phyloP scores from a whole-genome alignment of 257 asterid species.

The Jasminum sambac region DNA sequence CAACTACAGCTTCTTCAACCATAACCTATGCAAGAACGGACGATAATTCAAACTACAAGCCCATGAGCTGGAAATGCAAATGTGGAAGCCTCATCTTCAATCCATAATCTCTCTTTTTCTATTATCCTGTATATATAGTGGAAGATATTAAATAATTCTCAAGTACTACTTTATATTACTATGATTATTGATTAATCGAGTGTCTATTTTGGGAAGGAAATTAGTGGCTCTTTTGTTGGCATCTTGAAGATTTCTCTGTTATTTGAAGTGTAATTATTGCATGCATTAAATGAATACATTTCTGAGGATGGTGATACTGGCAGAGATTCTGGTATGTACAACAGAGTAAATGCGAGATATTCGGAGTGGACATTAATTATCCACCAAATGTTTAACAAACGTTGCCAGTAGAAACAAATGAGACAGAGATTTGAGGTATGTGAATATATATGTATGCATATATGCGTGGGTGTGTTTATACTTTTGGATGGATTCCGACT shows the following conservation, averaged over 20 bases:
- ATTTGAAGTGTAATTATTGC: conserved; percentile 6
- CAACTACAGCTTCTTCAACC: conserved; percentile 23
- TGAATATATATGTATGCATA: not conserved
- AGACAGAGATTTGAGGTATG: not conserved
- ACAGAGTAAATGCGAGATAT: conserved; percentile 19
- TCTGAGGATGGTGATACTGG: conserved; percentile 31
- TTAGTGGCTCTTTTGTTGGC: conserved; percentile 22
- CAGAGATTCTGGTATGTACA: conserved; percentile 39
- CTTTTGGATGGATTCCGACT: not conserved
- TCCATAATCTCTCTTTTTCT: conserved; percentile 47
- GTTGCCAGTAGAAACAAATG: conserved; percentile 13
- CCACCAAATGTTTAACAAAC: conserved; percentile 14
- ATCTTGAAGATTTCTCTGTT: conserved; percentile 25
- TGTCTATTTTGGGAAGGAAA: conserved; percentile 16
- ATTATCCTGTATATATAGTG: not conserved
- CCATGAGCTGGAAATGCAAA: conserved; percentile 97
- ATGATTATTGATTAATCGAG: not conserved
- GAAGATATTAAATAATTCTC: conserved; percentile 17
- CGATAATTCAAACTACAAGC: conserved; percentile 69
- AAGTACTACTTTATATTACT: not conserved
- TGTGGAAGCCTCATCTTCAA: conserved; percentile 78
- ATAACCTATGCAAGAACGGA: conserved; percentile 33
- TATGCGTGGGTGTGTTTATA: too few species aligned
- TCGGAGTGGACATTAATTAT: conserved; percentile 15
- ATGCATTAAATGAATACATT: not conserved